phyloP scores from a whole-genome alignment of 1,284 basidiomycete genomes.

The Boletus hoseneyae region DNA sequence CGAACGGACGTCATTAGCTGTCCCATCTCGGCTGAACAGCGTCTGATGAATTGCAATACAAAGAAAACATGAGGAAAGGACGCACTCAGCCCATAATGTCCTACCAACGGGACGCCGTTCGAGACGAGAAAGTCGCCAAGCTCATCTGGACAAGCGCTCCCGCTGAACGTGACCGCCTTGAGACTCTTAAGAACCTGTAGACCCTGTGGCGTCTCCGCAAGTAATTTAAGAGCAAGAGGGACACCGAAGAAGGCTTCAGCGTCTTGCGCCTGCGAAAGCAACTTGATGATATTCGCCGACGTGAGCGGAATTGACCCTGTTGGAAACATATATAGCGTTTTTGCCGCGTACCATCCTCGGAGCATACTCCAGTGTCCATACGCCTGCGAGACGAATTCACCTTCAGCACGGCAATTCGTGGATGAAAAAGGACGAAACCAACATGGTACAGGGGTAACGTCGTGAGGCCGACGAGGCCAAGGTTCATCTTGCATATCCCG shows the following conservation, averaged over 20 bases:
- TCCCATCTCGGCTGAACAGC: slow-evolving; percentile 31
- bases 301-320: slow-evolving; percentile 48
- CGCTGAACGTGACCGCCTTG: slow-evolving; percentile 51
- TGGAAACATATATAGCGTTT: slow-evolving; percentile 51
- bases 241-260: slow-evolving; percentile 20
- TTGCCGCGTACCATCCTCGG: slow-evolving; percentile 39
- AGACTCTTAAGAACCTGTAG: slow-evolving; percentile 45
- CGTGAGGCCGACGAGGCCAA: slow-evolving; percentile 45
- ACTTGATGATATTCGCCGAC: slow-evolving; percentile 42
- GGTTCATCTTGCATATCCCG: slow-evolving; percentile 37
- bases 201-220: slow-evolving; percentile 51
- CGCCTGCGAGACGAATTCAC: slow-evolving; percentile 10
- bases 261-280: slow-evolving; percentile 22
- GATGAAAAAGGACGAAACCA: slow-evolving; percentile 15
- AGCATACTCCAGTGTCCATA: slow-evolving; percentile 26
- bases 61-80: not conserved
- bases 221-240: slow-evolving; percentile 35
- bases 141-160: slow-evolving; percentile 45
- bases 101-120: slow-evolving; percentile 50
- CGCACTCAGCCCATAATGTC: slow-evolving; percentile 50
- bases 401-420: not conserved
- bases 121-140: slow-evolving; percentile 53
- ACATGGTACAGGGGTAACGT: slow-evolving; percentile 44
- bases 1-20: slow-evolving; percentile 50
- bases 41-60: not conserved